These are phyloP conservation scores for Neurospora sp. DNA, from an alignment of 495 filamentous ascomycete species.

Conservation along the genomic window DNA sequence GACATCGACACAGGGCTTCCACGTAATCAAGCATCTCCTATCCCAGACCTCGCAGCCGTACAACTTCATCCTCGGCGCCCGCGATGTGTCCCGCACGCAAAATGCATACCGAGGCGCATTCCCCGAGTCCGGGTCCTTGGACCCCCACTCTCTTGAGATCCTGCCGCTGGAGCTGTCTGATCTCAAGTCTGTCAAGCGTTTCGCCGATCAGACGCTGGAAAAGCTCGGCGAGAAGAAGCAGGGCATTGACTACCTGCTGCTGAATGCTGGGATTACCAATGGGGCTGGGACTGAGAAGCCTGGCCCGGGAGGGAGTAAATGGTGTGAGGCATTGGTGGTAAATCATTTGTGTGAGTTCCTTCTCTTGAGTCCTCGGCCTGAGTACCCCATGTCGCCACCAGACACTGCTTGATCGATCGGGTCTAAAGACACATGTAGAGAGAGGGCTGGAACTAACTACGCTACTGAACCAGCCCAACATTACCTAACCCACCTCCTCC, in stretches of 20 bases:
- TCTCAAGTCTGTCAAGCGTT: constrained; percentile 24
- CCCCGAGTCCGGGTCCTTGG: constrained; percentile 12
- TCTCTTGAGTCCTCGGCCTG: not conserved
- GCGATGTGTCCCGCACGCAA: constrained; percentile 23
- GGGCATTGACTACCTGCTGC: constrained; percentile 28
- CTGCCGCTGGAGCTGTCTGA: constrained; percentile 33
- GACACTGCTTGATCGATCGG: no score
- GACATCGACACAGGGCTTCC: constrained; percentile 28
- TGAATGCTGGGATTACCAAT: constrained; percentile 28
- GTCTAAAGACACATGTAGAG: not conserved
- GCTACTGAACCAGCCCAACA: constrained; percentile 26
- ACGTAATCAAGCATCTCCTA: constrained; percentile 32
- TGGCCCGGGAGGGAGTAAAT: constrained; percentile 24
- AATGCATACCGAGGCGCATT: constrained; percentile 26
- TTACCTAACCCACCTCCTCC: constrained; percentile 31
- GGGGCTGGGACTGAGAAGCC: constrained; percentile 11
- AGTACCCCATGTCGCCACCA: not conserved
- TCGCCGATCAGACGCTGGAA: constrained; percentile 24
- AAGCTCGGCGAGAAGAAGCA: constrained; percentile 20
- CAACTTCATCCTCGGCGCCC: constrained; percentile 35
- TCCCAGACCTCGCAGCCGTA: constrained; percentile 23
- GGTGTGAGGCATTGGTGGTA: constrained; percentile 30
- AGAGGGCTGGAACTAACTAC: not conserved
- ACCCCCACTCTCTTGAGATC: constrained; percentile 27
- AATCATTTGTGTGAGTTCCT: constrained; percentile 32